Percentiles rank a stretch among this genome's conserved stretches.
These are phyloP conservation scores for Phaseolus lunatus DNA, from an alignment of 306 rosid species.

Conservation along the genomic window DNA sequence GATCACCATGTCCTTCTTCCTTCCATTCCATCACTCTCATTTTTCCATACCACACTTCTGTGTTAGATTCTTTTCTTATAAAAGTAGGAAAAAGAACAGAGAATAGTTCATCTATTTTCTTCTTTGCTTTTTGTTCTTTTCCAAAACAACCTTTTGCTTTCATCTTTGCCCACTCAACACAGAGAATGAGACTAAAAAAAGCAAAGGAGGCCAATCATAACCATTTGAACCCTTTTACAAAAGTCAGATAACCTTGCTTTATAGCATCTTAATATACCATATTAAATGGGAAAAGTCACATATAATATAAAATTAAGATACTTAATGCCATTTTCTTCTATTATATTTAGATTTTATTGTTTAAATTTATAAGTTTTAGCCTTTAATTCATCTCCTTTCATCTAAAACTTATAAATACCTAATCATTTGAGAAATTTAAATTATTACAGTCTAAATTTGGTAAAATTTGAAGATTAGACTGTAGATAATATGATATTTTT, in stretches of 20 bases:
- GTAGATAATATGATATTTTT: not conserved
- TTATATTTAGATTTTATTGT: not conserved
- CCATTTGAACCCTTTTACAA: not conserved
- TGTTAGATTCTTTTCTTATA: slow-evolving; percentile 23
- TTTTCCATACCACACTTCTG: slow-evolving; percentile 24
- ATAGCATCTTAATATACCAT: not conserved
- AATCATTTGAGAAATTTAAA: no score
- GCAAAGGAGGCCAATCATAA: not conserved
- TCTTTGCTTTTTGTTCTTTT: slow-evolving; percentile 52
- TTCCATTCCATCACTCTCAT: not conserved
- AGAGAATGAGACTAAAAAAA: slow-evolving; percentile 39
- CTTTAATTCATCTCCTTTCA: not conserved
- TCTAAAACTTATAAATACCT: not conserved
- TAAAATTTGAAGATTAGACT: not conserved
- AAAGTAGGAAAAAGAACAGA: slow-evolving; percentile 2
- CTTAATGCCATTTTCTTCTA: not conserved
- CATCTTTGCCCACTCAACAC: slow-evolving; percentile 18
- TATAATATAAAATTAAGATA: not conserved
- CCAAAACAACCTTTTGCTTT: slow-evolving; percentile 44
- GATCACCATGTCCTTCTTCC: not conserved
- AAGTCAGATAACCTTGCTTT: not conserved
- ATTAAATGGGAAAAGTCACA: not conserved
- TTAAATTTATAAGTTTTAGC: not conserved
- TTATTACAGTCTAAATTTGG: not conserved
- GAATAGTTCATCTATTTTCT: not conserved